Evolutionary conservation across 345 rosid genomes (phyloP), one percentile per base, ranked within the genome.

Genomic region (Trapa incisa): DNA sequence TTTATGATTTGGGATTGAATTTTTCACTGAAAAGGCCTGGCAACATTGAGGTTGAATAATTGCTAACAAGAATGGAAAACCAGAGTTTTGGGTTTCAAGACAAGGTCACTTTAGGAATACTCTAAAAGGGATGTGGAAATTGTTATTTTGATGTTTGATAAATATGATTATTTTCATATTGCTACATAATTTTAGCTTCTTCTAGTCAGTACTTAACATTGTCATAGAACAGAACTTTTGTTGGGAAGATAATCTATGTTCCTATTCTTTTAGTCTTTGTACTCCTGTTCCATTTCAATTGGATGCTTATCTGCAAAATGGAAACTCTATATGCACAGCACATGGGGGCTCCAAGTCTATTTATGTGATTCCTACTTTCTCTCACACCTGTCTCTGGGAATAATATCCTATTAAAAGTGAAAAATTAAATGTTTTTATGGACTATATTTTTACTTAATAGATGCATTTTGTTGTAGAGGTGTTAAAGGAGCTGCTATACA

Each of bases 41-140:
- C 13, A 1, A n/a, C 57, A n/a, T 2, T 15, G 13, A 52, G 6
- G 29, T 15, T 29, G 54, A 52, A 15, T 70, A 84, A 76, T 10
- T 88, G 86, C 42, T 63, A 95, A 87, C 71, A 87, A 76, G 84
- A 83, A 77, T 77, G 88, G 80, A 78, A 81, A 68, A 77, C 89
- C 57, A 70, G 96, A 87, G 38, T 52, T 5, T 52, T 0, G 15
- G 14, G 32, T 50, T 3, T 50, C 3, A 14, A 22, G 54, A 50
- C 22, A 16, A 50, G 3, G 1, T 50, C n/a, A 3, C 16, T 11
- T 50, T 50, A 22, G 3, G 8, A 54, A 54, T 54, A 54, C 35
- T 54, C 60, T 5, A 22, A 54, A 22, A 54, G n/a, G 35, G 11
- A 22, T 0, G 1, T 54, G 22, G 60, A n/a, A 50, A 54, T 54